These are phyloP conservation scores for Lactifluus pinguis DNA, from an alignment of 768 basidiomycete genomes.

Conservation along the genomic window DNA sequence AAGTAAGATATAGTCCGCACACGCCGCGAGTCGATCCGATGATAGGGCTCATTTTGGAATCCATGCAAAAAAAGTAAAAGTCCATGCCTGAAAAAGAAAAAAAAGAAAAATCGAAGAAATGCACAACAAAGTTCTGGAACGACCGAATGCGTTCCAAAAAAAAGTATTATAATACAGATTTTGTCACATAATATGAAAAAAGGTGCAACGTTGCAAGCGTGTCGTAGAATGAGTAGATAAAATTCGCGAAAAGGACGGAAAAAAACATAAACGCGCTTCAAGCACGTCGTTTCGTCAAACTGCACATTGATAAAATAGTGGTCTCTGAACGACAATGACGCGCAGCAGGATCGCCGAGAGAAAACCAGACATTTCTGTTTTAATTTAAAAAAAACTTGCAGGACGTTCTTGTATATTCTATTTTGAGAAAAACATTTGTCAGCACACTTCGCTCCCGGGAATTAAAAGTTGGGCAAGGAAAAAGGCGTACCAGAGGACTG, in stretches of 20 bases:
- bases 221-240: not conserved
- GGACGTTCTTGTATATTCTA: constrained; percentile 10
- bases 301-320: not conserved
- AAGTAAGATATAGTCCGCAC: not conserved
- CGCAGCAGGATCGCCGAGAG: not conserved
- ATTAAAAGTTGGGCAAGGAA: not conserved
- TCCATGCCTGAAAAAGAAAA: not conserved
- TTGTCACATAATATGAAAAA: not conserved
- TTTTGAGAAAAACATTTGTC: not conserved
- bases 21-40: too few species aligned
- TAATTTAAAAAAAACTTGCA: constrained; percentile 5
- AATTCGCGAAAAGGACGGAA: too few species aligned
- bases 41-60: too few species aligned
- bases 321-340: too few species aligned
- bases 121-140: not conserved
- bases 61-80: too few species aligned
- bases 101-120: too few species aligned
- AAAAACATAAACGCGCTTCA: not conserved
- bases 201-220: not conserved
- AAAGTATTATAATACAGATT: too few species aligned
- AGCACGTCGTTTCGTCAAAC: not conserved
- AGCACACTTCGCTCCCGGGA: not conserved
- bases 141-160: not conserved
- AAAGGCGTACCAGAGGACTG: constrained; percentile 14
- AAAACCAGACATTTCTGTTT: not conserved